Conservation (phyloP, 1,139 yeast species). For the Blastobotrys indianensis region DNA sequence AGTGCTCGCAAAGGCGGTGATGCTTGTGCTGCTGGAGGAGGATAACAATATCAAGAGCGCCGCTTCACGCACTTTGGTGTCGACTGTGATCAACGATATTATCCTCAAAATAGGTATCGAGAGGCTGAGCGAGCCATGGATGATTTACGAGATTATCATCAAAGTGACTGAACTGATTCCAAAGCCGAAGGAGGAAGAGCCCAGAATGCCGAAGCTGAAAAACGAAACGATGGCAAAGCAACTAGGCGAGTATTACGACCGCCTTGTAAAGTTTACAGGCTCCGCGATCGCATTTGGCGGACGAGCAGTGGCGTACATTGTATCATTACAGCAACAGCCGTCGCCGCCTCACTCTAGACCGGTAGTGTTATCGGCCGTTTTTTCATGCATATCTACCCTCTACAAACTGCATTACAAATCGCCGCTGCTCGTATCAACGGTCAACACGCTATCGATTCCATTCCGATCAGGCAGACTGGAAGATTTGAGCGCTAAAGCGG, state of each 20-base stretch:
- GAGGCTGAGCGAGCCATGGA: slow-evolving; percentile 42
- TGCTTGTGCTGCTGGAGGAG: slow-evolving; percentile 35
- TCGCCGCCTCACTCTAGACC: not conserved
- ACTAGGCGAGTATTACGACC: slow-evolving; percentile 15
- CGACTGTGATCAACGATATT: slow-evolving; percentile 39
- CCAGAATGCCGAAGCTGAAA: not conserved
- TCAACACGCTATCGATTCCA: slow-evolving; percentile 24
- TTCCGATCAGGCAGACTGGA: slow-evolving; percentile 25
- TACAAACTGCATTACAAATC: slow-evolving; percentile 21
- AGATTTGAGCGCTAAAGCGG: slow-evolving; percentile 25
- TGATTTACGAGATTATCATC: slow-evolving; percentile 39
- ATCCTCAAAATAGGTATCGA: slow-evolving; percentile 38
- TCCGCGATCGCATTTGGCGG: slow-evolving; percentile 19
- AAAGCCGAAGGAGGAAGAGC: not conserved
- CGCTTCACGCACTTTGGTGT: slow-evolving; percentile 36
- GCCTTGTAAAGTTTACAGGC: slow-evolving; percentile 14
- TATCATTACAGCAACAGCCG: slow-evolving; percentile 15
- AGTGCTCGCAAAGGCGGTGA: slow-evolving; percentile 34
- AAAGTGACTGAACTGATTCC: slow-evolving; percentile 24
- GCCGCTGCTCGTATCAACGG: slow-evolving; percentile 29
- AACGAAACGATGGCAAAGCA: slow-evolving; percentile 15
- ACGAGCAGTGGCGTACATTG: slow-evolving; percentile 20
- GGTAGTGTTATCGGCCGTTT: slow-evolving; percentile 14
- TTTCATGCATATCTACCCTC: slow-evolving; percentile 24
- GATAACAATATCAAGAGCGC: slow-evolving; percentile 37